Percentiles rank a stretch among this genome's conserved stretches.
Conservation (phyloP, 2,329 filamentous ascomycete species). For the Stagonosporopsis cucurbitacearum region DNA sequence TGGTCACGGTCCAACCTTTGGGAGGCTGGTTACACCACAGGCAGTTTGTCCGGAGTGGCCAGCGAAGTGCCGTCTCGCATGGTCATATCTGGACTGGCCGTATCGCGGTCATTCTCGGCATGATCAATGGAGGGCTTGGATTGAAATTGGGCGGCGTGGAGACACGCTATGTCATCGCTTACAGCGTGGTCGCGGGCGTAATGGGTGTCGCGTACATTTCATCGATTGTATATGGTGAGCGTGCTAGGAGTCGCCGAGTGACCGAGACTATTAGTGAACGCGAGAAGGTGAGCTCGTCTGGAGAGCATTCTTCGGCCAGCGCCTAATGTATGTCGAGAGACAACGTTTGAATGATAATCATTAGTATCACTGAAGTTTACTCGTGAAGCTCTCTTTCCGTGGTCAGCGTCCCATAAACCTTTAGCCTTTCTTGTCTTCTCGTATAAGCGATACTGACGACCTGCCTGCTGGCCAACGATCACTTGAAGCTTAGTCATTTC, state of each 20-base stretch:
- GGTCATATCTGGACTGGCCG: slow-evolving; percentile 63
- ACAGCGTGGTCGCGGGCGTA: slow-evolving; percentile 55
- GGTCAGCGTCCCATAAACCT: no score
- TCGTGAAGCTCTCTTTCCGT: neutral
- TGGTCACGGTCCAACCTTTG: slow-evolving; percentile 61
- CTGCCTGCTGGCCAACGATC: no score
- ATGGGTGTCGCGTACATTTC: slow-evolving; percentile 40
- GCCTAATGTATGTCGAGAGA: neutral
- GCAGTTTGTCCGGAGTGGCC: slow-evolving; percentile 53
- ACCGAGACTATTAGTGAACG: slow-evolving; percentile 4
- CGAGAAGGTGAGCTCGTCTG: slow-evolving; percentile 10
- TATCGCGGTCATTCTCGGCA: slow-evolving; percentile 56
- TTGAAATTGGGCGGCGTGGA: slow-evolving; percentile 44
- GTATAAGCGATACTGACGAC: no score
- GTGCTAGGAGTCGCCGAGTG: slow-evolving; percentile 1
- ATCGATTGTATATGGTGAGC: slow-evolving; percentile 8
- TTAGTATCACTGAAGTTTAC: neutral
- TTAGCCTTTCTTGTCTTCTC: no score
- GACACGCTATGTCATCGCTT: slow-evolving; percentile 48
- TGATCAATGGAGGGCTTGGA: slow-evolving; percentile 63
- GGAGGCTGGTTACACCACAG: slow-evolving; percentile 59
- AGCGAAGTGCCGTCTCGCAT: slow-evolving; percentile 53
- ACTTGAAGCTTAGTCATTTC: no score
- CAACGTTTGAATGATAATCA: neutral
- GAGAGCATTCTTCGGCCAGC: neutral